phyloP scores from a whole-genome alignment of 2,329 filamentous ascomycete genomes.

The Leptographium flavum region DNA sequence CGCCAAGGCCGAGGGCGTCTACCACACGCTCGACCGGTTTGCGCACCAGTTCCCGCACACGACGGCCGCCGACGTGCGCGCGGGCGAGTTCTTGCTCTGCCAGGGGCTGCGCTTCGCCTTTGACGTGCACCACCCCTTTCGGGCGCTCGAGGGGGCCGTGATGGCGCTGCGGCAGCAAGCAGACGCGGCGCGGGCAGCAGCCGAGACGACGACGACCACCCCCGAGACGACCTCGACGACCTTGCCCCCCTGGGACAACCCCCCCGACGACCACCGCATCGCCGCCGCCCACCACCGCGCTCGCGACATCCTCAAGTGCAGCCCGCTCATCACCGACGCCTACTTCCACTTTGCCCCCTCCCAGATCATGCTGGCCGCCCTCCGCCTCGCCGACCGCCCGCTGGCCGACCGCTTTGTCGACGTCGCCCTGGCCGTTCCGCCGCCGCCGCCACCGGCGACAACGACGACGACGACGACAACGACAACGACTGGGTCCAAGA shows the following conservation, averaged over 20 bases:
- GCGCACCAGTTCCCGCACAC: constrained; percentile 55
- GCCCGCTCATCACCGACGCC: constrained; percentile 78
- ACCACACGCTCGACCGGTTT: constrained; percentile 37
- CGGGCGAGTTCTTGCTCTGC: constrained; percentile 82
- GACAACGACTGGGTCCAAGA: background rate
- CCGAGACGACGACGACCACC: background rate
- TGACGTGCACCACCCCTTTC: constrained; percentile 81
- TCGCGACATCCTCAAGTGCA: constrained; percentile 59
- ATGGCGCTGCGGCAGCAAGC: constrained; percentile 64
- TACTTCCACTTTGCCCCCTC: constrained; percentile 94
- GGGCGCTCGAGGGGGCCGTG: constrained; percentile 71
- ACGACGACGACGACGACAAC: constrained; percentile 7
- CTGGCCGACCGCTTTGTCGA: constrained; percentile 37
- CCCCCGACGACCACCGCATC: constrained; percentile 25
- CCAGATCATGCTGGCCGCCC: constrained; percentile 79
- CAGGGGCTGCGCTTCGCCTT: constrained; percentile 89
- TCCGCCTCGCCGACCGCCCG: constrained; percentile 59
- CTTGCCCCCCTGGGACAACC: constrained; percentile 1
- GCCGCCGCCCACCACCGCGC: constrained; percentile 57
- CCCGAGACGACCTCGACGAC: background rate
- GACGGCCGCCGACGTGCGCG: constrained; percentile 68
- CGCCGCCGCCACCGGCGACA: constrained; percentile 12
- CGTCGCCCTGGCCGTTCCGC: constrained; percentile 19
- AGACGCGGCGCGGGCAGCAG: constrained; percentile 30
- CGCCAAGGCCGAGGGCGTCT: constrained; percentile 80